A percentile compares a stretch with the other conserved stretches of the same genome.
Evolutionary conservation across 2,329 filamentous ascomycete genomes (phyloP).

Genomic region (Trichoderma simmonsii): DNA sequence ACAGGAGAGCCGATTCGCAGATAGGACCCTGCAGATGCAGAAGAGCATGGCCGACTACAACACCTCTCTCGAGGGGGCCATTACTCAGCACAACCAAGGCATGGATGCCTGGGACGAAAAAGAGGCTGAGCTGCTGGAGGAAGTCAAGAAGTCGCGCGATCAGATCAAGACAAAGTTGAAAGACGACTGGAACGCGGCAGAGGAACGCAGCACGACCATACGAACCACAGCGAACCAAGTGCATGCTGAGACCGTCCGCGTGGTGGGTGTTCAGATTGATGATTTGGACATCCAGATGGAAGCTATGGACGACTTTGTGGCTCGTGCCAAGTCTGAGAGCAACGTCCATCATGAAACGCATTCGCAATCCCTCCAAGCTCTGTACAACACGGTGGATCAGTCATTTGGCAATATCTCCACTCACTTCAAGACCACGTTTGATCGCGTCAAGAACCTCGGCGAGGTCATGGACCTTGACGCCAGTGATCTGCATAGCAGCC

Average conservation of each 20-base stretch:
- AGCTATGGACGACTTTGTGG: constrained; percentile 86
- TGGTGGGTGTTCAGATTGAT: constrained; percentile 83
- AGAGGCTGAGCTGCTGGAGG: constrained; percentile 66
- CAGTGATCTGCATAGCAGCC: constrained; percentile 53
- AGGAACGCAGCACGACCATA: constrained; percentile 78
- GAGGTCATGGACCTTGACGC: constrained; percentile 63
- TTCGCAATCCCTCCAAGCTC: constrained; percentile 57
- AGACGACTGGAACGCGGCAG: constrained; percentile 79
- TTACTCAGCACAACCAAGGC: constrained; percentile 62
- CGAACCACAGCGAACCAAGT: constrained; percentile 81
- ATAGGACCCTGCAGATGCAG: constrained; percentile 60
- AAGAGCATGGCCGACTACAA: constrained; percentile 62
- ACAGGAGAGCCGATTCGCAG: constrained; percentile 68
- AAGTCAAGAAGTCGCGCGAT: constrained; percentile 71
- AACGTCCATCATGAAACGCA: constrained; percentile 71
- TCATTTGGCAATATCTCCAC: constrained; percentile 70
- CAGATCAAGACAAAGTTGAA: constrained; percentile 77
- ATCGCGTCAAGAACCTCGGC: constrained; percentile 65
- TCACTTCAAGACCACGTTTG: constrained; percentile 67
- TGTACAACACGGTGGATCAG: constrained; percentile 66
- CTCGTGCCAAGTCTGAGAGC: constrained; percentile 77
- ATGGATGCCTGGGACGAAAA: constrained; percentile 73
- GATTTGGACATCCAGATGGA: constrained; percentile 87
- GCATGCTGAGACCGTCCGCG: constrained; percentile 83
- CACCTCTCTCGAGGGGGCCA: constrained; percentile 61